These are phyloP conservation scores for Geotrichum candidum DNA, from an alignment of 1,139 yeast genomes.

Conservation along the genomic window DNA sequence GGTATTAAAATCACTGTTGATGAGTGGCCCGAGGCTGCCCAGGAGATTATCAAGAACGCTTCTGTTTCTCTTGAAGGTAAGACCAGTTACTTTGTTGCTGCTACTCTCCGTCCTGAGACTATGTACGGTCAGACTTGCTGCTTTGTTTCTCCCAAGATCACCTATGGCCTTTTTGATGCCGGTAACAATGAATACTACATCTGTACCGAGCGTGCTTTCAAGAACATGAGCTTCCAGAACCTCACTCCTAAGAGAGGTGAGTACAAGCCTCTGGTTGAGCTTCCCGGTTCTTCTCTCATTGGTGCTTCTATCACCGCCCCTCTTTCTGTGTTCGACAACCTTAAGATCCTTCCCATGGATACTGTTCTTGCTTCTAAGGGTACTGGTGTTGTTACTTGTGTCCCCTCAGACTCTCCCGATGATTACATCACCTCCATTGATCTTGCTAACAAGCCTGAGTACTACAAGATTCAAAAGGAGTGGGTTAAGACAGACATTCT, in stretches of 20 bases:
- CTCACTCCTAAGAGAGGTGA: slow-evolving; percentile 84
- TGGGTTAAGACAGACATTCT: slow-evolving; percentile 75
- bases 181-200: slow-evolving; percentile 73
- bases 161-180: slow-evolving; percentile 86
- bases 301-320: slow-evolving; percentile 91
- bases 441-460: slow-evolving; percentile 83
- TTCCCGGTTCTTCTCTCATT: slow-evolving; percentile 68
- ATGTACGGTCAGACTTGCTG: slow-evolving; percentile 99
- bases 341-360: slow-evolving; percentile 94
- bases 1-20: slow-evolving; percentile 78
- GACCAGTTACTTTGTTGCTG: slow-evolving; percentile 82
- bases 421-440: slow-evolving; percentile 85
- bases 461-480: slow-evolving; percentile 73
- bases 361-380: slow-evolving; percentile 92
- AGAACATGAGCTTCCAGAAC: slow-evolving; percentile 94
- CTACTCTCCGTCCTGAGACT: slow-evolving; percentile 97
- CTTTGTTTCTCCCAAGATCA: slow-evolving; percentile 92
- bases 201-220: slow-evolving; percentile 95
- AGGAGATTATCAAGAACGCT: slow-evolving; percentile 44
- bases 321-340: slow-evolving; percentile 58
- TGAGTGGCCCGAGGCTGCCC: slow-evolving; percentile 54
- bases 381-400: slow-evolving; percentile 98
- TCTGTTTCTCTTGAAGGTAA: slow-evolving; percentile 46
- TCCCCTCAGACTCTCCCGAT: slow-evolving; percentile 97
- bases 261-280: slow-evolving; percentile 52